A percentile compares a stretch with the other conserved stretches of the same genome.
These are phyloP conservation scores for Puccinellia tenuiflora DNA, from an alignment of 176 grass and related monocot species.

Conservation along the genomic window DNA sequence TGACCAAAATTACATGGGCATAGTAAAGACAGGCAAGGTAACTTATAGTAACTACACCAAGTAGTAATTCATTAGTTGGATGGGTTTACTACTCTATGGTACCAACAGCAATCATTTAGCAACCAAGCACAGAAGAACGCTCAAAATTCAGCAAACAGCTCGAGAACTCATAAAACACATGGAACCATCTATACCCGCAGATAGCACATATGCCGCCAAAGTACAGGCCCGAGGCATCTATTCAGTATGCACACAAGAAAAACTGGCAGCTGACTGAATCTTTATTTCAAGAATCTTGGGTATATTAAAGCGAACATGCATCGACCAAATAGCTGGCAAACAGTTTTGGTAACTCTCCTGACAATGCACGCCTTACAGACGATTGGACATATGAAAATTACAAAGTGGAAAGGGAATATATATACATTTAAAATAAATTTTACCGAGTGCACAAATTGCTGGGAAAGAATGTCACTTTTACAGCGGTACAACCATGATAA, in stretches of 20 bases:
- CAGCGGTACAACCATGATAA: conserved; percentile 38
- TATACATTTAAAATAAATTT: conserved; percentile 6
- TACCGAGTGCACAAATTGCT: conserved; percentile 60
- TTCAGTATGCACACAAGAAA: conserved; percentile 4
- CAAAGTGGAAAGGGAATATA: not conserved
- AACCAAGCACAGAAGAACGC: not conserved
- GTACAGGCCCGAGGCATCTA: not conserved
- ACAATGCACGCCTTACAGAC: not conserved
- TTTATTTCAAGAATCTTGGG: not conserved
- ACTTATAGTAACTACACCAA: not conserved
- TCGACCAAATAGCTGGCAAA: not conserved
- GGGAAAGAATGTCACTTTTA: conserved; percentile 59
- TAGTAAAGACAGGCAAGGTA: conserved; percentile 2
- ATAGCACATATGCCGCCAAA: conserved; percentile 12
- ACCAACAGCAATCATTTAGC: not conserved
- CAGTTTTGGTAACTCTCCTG: not conserved
- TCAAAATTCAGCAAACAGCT: not conserved
- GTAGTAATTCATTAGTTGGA: not conserved
- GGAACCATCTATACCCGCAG: not conserved
- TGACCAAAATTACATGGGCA: conserved; percentile 8
- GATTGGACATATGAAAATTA: not conserved
- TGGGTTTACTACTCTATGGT: not conserved
- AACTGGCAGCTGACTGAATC: not conserved
- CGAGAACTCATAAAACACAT: not conserved
- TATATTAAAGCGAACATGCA: not conserved